Evolutionary conservation across 2,329 filamentous ascomycete species (phyloP).

Genomic region (Penicillium sp.): DNA sequence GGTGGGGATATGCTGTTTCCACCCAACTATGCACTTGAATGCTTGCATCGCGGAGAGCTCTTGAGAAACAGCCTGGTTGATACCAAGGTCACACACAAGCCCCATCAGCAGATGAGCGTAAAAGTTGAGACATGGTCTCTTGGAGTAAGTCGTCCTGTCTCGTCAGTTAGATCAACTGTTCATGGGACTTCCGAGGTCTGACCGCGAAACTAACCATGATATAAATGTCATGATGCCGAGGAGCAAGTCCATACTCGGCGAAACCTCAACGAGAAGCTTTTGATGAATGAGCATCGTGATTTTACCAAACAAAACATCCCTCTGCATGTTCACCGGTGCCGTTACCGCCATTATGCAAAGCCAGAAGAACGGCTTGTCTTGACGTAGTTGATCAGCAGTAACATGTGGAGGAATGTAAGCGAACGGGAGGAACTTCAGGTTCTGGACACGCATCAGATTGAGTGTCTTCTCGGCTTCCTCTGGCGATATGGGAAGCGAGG

Average conservation of each 20-base stretch:
- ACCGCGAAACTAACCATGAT: slow-evolving; percentile 15
- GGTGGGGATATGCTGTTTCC: slow-evolving; percentile 11
- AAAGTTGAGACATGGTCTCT: slow-evolving; percentile 20
- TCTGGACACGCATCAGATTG: slow-evolving; percentile 20
- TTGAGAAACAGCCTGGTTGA: slow-evolving; percentile 18
- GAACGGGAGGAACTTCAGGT: slow-evolving; percentile 31
- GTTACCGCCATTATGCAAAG: slow-evolving; percentile 38
- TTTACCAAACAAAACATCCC: slow-evolving; percentile 14
- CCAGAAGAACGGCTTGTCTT: slow-evolving; percentile 41
- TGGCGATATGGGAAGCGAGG: slow-evolving; percentile 13
- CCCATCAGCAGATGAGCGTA: slow-evolving; percentile 24
- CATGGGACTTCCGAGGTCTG: background rate
- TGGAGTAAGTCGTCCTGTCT: slow-evolving; percentile 21
- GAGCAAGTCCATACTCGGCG: slow-evolving; percentile 22
- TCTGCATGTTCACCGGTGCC: slow-evolving; percentile 13
- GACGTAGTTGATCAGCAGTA: slow-evolving; percentile 28
- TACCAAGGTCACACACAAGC: slow-evolving; percentile 24
- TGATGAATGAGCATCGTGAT: slow-evolving; percentile 22
- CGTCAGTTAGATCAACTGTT: background rate
- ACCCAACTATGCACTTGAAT: slow-evolving; percentile 21
- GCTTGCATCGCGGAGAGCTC: slow-evolving; percentile 19
- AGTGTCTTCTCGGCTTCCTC: slow-evolving; percentile 20
- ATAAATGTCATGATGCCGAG: slow-evolving; percentile 23
- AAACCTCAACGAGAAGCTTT: slow-evolving; percentile 19
- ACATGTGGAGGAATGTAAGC: slow-evolving; percentile 21